Percentiles rank a stretch among this genome's conserved stretches.
These are phyloP conservation scores for Vitis cinerea DNA, from an alignment of 164 flowering plant genomes.

Conservation along the genomic window DNA sequence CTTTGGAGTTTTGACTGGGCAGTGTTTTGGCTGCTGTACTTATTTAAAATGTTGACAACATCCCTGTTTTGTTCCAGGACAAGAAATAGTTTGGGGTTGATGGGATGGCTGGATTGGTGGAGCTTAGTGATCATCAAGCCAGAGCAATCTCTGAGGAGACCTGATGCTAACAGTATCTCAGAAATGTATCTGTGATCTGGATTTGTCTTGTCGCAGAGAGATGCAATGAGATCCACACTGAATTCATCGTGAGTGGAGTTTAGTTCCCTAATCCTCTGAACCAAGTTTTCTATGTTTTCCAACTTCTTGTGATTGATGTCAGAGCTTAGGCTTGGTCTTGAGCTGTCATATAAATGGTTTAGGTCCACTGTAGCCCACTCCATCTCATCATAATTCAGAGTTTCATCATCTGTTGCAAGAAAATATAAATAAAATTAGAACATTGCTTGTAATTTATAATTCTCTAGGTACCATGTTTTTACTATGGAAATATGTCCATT, in stretches of 20 bases:
- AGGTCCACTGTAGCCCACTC: constrained; percentile 27
- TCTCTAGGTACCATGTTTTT: too few species aligned
- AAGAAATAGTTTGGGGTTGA: constrained; percentile 69
- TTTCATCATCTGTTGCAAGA: constrained; percentile 39
- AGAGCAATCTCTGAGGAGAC: constrained; percentile 58
- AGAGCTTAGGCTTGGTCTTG: constrained; percentile 23
- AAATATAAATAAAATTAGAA: neutral
- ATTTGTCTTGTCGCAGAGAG: constrained; percentile 33
- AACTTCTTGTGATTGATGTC: constrained; percentile 31
- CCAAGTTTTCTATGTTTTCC: constrained; percentile 33
- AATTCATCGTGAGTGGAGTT: constrained; percentile 33
- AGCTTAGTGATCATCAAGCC: constrained; percentile 37
- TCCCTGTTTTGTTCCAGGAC: constrained; percentile 63
- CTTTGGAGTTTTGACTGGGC: constrained; percentile 33
- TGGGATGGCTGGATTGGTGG: constrained; percentile 54
- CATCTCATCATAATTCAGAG: constrained; percentile 34
- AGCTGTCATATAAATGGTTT: constrained; percentile 15
- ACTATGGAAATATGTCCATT: too few species aligned
- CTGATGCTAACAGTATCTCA: constrained; percentile 70
- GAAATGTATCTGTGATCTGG: constrained; percentile 63
- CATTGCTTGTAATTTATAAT: neutral
- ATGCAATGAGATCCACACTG: constrained; percentile 29
- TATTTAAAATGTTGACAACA: constrained; percentile 18
- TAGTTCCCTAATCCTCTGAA: constrained; percentile 38
- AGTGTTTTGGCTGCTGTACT: constrained; percentile 11